These are phyloP conservation scores for Ogataea trehalophila DNA, from an alignment of 805 yeast genomes.

Conservation along the genomic window DNA sequence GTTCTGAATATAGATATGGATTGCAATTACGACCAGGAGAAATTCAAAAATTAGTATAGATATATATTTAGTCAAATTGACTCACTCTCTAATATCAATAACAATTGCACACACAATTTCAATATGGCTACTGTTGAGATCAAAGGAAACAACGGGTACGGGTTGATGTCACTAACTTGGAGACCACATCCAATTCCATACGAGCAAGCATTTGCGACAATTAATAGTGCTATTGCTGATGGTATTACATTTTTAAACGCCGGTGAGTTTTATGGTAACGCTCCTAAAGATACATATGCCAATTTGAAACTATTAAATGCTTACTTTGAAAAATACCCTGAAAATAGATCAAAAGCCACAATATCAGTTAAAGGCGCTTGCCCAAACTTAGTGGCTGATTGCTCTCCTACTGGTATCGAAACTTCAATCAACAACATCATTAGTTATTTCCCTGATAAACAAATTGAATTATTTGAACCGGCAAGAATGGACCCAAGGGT, in stretches of 20 bases:
- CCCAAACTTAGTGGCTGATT: conserved; percentile 39
- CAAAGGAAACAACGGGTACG: conserved; percentile 50
- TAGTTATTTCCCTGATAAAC: conserved; percentile 33
- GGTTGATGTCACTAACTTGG: conserved; percentile 82
- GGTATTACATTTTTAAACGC: conserved; percentile 58
- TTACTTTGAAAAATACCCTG: conserved; percentile 57
- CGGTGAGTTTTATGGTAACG: conserved; percentile 73
- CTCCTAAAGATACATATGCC: conserved; percentile 33
- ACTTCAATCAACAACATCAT: conserved; percentile 44
- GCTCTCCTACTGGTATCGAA: conserved; percentile 42
- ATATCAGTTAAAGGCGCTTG: conserved; percentile 69
- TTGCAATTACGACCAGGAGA: too few relatives aligned
- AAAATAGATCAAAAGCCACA: conserved; percentile 47
- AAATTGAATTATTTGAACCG: conserved; percentile 58
- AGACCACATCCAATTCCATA: conserved; percentile 50
- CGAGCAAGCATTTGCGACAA: conserved; percentile 47
- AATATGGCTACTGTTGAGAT: conserved; percentile 6
- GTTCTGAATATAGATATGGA: too few relatives aligned
- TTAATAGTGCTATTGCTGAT: conserved; percentile 47
- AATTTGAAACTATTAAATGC: conserved; percentile 54
- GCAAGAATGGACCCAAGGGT: conserved; percentile 62
- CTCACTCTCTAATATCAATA: too few relatives aligned
- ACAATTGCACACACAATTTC: not conserved
- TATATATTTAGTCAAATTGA: too few relatives aligned
- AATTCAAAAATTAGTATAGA: too few relatives aligned